Conservation (phyloP, 2,329 filamentous ascomycete genomes). For the Neospermospora avenae region DNA sequence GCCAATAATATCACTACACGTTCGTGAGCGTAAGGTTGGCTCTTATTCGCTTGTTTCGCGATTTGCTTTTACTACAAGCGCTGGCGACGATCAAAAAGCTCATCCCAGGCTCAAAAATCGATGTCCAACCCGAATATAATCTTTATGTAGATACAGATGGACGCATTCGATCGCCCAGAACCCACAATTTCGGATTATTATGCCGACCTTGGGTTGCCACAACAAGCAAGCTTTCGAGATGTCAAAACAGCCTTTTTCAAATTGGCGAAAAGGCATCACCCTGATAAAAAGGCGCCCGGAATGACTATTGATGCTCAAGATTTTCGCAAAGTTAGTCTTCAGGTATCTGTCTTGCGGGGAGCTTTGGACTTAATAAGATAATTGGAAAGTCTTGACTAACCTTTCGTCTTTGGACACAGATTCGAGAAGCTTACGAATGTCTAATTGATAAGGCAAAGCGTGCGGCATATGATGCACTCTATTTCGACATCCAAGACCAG, state of each 20-base stretch:
- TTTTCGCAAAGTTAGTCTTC: conserved; percentile 3
- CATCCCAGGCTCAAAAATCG: not conserved
- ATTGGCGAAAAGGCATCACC: conserved; percentile 10
- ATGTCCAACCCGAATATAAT: not conserved
- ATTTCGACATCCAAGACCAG: conserved; percentile 11
- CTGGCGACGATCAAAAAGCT: not conserved
- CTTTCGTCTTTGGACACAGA: conserved; percentile 9
- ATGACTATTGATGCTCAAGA: conserved; percentile 10
- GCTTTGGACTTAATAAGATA: not conserved
- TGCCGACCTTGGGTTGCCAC: conserved; percentile 8
- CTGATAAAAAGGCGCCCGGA: conserved; percentile 12
- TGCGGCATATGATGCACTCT: conserved; percentile 7
- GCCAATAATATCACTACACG: not conserved
- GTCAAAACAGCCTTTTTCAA: conserved; percentile 9
- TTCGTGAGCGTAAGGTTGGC: conserved; percentile 1
- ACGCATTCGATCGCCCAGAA: conserved; percentile 7
- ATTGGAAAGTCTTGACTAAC: not conserved
- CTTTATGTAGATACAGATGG: conserved; percentile 3
- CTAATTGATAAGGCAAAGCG: conserved; percentile 8
- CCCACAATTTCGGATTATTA: conserved; percentile 10
- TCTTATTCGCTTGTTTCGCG: conserved; percentile 1
- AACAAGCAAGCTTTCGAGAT: conserved; percentile 12
- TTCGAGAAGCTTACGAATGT: conserved; percentile 12
- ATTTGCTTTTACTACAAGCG: not conserved
- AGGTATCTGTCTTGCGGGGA: not conserved